A percentile compares a stretch with the other conserved stretches of the same genome.
phyloP scores from a whole-genome alignment of 139 green algal species.

The Dunaliella sp. region DNA sequence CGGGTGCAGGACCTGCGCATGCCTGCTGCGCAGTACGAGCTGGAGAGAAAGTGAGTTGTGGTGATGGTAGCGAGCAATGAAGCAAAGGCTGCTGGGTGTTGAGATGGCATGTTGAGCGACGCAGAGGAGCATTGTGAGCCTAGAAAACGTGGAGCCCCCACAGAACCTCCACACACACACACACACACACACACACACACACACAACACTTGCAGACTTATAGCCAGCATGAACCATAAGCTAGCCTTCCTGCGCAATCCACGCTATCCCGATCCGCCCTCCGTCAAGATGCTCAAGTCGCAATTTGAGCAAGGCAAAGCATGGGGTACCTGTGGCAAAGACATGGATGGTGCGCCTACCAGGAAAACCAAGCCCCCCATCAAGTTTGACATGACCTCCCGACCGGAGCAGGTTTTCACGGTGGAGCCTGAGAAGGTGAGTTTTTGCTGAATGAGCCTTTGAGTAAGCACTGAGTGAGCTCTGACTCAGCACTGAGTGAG shows the following conservation, averaged over 20 bases:
- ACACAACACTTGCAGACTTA: conserved; percentile 59
- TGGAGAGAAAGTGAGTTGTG: conserved; percentile 56
- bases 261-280: conserved; percentile 43
- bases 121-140: too few relatives aligned
- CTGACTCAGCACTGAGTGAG: too few relatives aligned
- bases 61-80: too few relatives aligned
- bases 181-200: too few relatives aligned
- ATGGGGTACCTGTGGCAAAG: neutral
- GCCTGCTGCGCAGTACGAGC: conserved; percentile 52
- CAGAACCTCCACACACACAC: too few relatives aligned
- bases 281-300: conserved; percentile 27
- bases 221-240: conserved; percentile 65
- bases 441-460: neutral
- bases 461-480: too few relatives aligned
- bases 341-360: neutral
- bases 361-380: conserved; percentile 29
- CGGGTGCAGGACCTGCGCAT: conserved; percentile 51
- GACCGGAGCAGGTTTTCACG: conserved; percentile 33
- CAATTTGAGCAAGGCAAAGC: conserved; percentile 20
- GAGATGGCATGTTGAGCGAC: too few relatives aligned
- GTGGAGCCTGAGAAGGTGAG: conserved; percentile 48
- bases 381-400: conserved; percentile 42
- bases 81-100: too few relatives aligned
- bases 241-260: conserved; percentile 70
- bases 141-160: too few relatives aligned